These are phyloP conservation scores for Xylariaceae sp. DNA, from an alignment of 2,329 filamentous ascomycete species.

Conservation along the genomic window DNA sequence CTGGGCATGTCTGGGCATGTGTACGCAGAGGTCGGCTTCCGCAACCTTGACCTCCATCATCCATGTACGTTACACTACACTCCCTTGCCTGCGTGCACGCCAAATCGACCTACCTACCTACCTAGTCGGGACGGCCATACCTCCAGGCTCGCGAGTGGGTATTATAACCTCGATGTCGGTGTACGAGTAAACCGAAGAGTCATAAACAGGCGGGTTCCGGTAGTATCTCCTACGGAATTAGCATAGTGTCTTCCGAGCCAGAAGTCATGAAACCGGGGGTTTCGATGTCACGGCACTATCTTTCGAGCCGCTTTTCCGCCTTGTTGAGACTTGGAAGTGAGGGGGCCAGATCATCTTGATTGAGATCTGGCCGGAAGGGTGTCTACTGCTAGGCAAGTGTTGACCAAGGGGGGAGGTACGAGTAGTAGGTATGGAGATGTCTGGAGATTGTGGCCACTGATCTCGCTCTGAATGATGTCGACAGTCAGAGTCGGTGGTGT, in stretches of 20 bases:
- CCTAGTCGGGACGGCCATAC: not conserved
- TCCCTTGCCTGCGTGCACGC: not conserved
- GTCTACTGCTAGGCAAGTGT: not conserved
- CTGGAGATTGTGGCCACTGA: too few species aligned
- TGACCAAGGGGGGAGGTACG: not conserved
- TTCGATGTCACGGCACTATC: not conserved
- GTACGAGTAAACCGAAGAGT: not conserved
- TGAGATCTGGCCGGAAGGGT: not conserved
- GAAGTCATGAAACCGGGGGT: not conserved
- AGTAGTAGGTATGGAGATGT: not conserved
- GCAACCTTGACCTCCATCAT: not conserved
- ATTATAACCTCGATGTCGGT: not conserved
- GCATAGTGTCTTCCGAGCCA: not conserved
- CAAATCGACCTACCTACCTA: not conserved
- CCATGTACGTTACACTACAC: not conserved
- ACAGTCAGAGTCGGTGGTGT: not conserved
- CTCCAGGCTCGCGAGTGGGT: not conserved
- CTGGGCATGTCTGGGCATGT: too few species aligned
- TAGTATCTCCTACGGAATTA: not conserved
- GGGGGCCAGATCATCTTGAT: not conserved
- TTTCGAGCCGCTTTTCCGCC: not conserved
- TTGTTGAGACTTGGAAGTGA: not conserved
- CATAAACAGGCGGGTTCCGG: not conserved
- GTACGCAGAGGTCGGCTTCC: not conserved
- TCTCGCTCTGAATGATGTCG: too few species aligned